Evolutionary conservation across 768 basidiomycete genomes (phyloP), one percentile per base, ranked within the genome.

Genomic region (Boletus insuetus): DNA sequence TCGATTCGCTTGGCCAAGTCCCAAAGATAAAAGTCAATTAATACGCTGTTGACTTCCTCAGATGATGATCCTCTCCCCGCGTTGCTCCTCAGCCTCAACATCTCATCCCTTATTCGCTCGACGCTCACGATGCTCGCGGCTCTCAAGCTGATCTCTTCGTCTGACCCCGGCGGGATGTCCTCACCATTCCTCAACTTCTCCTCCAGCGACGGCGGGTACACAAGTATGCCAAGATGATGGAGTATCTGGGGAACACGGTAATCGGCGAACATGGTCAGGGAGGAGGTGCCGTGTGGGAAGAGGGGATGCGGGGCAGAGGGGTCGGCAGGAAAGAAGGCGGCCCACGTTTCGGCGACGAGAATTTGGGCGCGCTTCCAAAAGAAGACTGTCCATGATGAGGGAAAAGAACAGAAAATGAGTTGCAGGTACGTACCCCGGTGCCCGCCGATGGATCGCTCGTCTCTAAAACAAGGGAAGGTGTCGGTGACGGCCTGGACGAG

Each of bases 351-450:
- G 1, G 93, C 93, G 32, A 94, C 87, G 38, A 95, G 79, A 53
- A 96, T 96, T 60, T 96, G 93, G 1, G 92, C 86, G 34, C 93
- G 85, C 68, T 96, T 96, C 89, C 92, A 94, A 53, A 95, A 78
- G 70, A 72, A 84, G 9, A 94, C 90, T 92, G 49, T 12, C 16
- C 10, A 3, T 14, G 8, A 22, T 55, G 49, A 59, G 48, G 31
- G n/a, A 38, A n/a, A 24, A 34, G 26, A 24, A 31, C 31, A 20
- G 6, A 26, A 40, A n/a, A 20, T 1, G 14, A 16, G 11, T 19
- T 7, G 19, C 17, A 16, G 35, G 40, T 22, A 58, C 71, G 29
- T 59, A 89, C 91, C 78, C 79, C 78, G 82, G 22, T 74, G 75
- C 26, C 82, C 86, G 39, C 84, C 74, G 58, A 79, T 79, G 31